These are phyloP conservation scores for Oryza longistaminata DNA, from an alignment of 176 grass and related monocot species.

Conservation along the genomic window DNA sequence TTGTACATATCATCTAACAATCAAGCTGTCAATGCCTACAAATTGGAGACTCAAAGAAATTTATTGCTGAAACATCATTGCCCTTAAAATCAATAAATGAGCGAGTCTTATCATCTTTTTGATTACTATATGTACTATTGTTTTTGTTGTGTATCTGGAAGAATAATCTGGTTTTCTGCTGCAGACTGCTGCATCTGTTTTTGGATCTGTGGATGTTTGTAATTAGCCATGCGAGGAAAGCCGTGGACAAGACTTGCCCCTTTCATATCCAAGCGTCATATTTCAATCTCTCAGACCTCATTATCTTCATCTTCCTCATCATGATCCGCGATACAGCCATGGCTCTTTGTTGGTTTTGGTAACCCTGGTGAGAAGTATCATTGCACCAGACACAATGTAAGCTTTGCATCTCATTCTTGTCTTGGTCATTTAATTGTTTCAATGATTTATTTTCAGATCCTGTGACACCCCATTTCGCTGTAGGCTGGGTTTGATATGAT, in stretches of 20 bases:
- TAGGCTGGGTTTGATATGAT: conserved; percentile 97
- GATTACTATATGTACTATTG: background rate
- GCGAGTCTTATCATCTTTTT: background rate
- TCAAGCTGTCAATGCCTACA: too few relatives aligned
- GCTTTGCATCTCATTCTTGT: conserved; percentile 10
- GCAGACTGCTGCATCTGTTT: background rate
- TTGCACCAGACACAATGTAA: conserved; percentile 67
- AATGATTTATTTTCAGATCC: background rate
- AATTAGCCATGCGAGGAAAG: conserved; percentile 1
- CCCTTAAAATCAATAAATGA: too few relatives aligned
- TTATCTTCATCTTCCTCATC: conserved; percentile 28
- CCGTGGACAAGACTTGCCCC: background rate
- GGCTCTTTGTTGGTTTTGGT: conserved; percentile 77
- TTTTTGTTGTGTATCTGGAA: background rate
- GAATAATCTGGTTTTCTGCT: background rate
- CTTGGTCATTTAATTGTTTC: background rate
- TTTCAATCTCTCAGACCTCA: conserved; percentile 19
- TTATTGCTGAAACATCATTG: too few relatives aligned
- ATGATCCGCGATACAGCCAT: conserved; percentile 40
- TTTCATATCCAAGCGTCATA: background rate
- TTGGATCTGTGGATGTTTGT: background rate
- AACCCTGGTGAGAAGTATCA: conserved; percentile 88
- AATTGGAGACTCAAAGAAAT: too few relatives aligned
- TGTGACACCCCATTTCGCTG: background rate
- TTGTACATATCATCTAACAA: too few relatives aligned